Evolutionary conservation across 2,329 filamentous ascomycete genomes (phyloP).

Genomic region (Lasiodiplodia sp.): DNA sequence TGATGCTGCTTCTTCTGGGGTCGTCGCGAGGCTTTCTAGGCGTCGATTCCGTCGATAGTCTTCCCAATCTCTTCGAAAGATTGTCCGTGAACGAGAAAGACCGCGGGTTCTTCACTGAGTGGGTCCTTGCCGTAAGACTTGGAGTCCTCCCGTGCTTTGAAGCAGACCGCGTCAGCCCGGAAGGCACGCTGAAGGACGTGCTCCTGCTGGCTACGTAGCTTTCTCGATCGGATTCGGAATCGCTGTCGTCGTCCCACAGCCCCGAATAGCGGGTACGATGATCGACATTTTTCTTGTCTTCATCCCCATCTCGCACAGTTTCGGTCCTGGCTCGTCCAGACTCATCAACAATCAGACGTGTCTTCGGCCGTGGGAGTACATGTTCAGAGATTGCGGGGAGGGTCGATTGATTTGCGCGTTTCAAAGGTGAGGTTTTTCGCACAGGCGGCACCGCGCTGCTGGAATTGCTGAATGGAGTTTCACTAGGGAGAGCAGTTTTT

Average conservation of each 20-base stretch:
- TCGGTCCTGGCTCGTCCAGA: slow-evolving; percentile 56
- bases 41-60: slow-evolving; percentile 14
- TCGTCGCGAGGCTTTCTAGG: slow-evolving; percentile 16
- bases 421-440: slow-evolving; percentile 56
- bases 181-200: not conserved
- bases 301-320: slow-evolving; percentile 48
- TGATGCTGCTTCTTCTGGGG: slow-evolving; percentile 43
- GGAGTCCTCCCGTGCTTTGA: slow-evolving; percentile 5
- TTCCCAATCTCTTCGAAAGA: slow-evolving; percentile 22
- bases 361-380: slow-evolving; percentile 46
- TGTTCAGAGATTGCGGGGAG: slow-evolving; percentile 57
- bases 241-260: slow-evolving; percentile 52
- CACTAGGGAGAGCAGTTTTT: slow-evolving; percentile 33
- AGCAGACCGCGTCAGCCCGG: not conserved
- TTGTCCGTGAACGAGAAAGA: slow-evolving; percentile 28
- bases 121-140: slow-evolving; percentile 11
- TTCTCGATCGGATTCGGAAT: slow-evolving; percentile 40
- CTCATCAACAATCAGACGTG: slow-evolving; percentile 57
- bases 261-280: slow-evolving; percentile 50
- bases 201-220: slow-evolving; percentile 33
- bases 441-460: slow-evolving; percentile 31
- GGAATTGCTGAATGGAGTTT: slow-evolving; percentile 31
- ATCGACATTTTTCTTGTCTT: slow-evolving; percentile 44
- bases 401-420: slow-evolving; percentile 50
- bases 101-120: slow-evolving; percentile 16